These are phyloP conservation scores for Blastobotrys americana DNA, from an alignment of 805 yeast species.

Conservation along the genomic window DNA sequence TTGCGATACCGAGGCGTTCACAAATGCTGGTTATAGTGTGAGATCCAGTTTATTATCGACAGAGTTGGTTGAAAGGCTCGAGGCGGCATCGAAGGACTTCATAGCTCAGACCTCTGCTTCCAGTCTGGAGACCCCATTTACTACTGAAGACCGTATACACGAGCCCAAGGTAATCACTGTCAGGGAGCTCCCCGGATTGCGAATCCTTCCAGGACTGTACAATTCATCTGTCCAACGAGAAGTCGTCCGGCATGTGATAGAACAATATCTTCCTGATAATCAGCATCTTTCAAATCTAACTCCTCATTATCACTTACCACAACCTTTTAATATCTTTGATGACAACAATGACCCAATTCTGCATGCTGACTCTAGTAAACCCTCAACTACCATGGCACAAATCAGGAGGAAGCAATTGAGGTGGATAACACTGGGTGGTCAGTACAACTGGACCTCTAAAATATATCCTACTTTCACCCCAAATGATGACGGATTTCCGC, in stretches of 20 bases:
- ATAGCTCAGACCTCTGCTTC: background rate
- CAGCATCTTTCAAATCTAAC: conserved; percentile 34
- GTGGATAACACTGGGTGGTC: conserved; percentile 43
- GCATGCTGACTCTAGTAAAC: conserved; percentile 14
- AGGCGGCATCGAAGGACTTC: background rate
- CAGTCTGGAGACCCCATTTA: too few relatives aligned
- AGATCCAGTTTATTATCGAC: background rate
- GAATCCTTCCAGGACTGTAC: conserved; percentile 23
- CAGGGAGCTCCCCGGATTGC: conserved; percentile 32
- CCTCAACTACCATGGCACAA: conserved; percentile 12
- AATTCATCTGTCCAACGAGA: conserved; percentile 24
- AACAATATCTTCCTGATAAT: conserved; percentile 28
- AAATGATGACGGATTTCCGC: conserved; percentile 28
- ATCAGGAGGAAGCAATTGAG: conserved; percentile 29
- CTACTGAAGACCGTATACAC: conserved; percentile 7
- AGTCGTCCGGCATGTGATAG: conserved; percentile 26
- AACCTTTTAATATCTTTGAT: conserved; percentile 29
- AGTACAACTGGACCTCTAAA: conserved; percentile 39
- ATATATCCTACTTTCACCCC: conserved; percentile 34
- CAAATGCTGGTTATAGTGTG: background rate
- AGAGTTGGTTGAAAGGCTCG: background rate
- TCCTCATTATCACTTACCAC: conserved; percentile 26
- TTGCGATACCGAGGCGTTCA: background rate
- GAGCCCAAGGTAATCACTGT: conserved; percentile 15
- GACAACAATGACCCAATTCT: conserved; percentile 3